A percentile compares a stretch with the other conserved stretches of the same genome.
These are phyloP conservation scores for Kuraishia floccosa DNA, from an alignment of 805 yeast species.

Conservation along the genomic window DNA sequence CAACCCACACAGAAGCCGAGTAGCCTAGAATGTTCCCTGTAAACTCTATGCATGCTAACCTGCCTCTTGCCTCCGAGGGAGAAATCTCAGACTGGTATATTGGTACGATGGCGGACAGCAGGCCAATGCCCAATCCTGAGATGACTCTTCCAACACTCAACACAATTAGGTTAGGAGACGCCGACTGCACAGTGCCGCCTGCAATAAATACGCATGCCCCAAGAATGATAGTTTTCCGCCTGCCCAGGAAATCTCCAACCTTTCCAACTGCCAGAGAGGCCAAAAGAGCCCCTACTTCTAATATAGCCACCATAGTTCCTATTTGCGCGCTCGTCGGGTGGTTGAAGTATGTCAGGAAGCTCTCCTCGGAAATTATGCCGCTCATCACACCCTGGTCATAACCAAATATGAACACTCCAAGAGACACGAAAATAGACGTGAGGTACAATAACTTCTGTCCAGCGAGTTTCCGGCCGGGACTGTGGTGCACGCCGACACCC, in stretches of 20 bases:
- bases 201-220: slow-evolving; percentile 68
- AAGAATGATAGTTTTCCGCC: slow-evolving; percentile 60
- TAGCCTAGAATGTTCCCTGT: slow-evolving; percentile 81
- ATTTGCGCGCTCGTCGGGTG: slow-evolving; percentile 61
- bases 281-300: slow-evolving; percentile 75
- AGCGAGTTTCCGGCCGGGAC: slow-evolving; percentile 8
- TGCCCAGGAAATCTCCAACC: slow-evolving; percentile 68
- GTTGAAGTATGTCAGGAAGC: slow-evolving; percentile 55
- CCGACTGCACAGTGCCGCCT: slow-evolving; percentile 67
- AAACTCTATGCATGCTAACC: slow-evolving; percentile 78
- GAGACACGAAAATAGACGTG: slow-evolving; percentile 11
- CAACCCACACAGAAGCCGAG: slow-evolving; percentile 79
- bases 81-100: slow-evolving; percentile 83
- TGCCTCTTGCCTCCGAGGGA: slow-evolving; percentile 80
- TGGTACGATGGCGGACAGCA: slow-evolving; percentile 76
- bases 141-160: slow-evolving; percentile 70
- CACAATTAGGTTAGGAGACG: slow-evolving; percentile 38
- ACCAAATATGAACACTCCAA: slow-evolving; percentile 48
- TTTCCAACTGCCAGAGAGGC: slow-evolving; percentile 67
- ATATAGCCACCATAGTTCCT: slow-evolving; percentile 77
- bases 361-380: slow-evolving; percentile 63
- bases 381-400: slow-evolving; percentile 61
- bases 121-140: slow-evolving; percentile 81
- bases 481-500: slow-evolving; percentile 9
- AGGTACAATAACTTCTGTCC: slow-evolving; percentile 14